Evolutionary conservation across 345 rosid species (phyloP).

Genomic region (Orychophragmus violaceus): DNA sequence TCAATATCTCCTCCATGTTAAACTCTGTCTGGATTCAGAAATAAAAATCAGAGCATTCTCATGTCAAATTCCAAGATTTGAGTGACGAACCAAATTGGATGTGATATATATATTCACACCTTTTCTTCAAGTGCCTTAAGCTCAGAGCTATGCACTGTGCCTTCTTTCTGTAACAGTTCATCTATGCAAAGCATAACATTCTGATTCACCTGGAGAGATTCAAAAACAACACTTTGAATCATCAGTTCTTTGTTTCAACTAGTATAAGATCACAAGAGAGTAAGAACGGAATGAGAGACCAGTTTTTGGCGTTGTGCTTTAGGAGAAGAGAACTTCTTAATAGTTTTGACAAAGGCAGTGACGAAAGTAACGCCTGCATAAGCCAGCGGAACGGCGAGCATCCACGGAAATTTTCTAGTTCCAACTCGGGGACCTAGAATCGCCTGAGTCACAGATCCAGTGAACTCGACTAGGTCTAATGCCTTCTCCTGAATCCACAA

Average conservation of each 20-base stretch:
- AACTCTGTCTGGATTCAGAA: constrained; percentile 86
- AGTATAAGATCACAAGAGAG: neutral
- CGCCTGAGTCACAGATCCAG: constrained; percentile 86
- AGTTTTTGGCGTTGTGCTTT: constrained; percentile 51
- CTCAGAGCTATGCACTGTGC: constrained; percentile 43
- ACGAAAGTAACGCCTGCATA: constrained; percentile 69
- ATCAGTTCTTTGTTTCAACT: neutral
- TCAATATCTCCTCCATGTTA: constrained; percentile 73
- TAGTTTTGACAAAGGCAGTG: constrained; percentile 72
- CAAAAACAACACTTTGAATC: neutral
- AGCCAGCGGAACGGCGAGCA: constrained; percentile 76
- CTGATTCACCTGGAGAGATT: constrained; percentile 56
- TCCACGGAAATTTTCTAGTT: constrained; percentile 81
- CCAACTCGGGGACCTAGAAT: no score
- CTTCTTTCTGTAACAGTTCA: constrained; percentile 53
- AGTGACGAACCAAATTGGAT: no score
- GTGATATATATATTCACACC: no score
- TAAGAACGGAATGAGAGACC: constrained; percentile 24
- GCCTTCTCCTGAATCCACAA: constrained; percentile 95
- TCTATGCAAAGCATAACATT: constrained; percentile 82
- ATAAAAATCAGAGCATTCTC: constrained; percentile 2
- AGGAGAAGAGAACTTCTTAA: constrained; percentile 68
- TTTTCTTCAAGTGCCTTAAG: constrained; percentile 47
- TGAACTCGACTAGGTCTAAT: constrained; percentile 84
- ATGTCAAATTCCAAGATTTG: constrained; percentile 33